Evolutionary conservation across 257 asterid species (phyloP).

Genomic region (Rubia yunnanensis): DNA sequence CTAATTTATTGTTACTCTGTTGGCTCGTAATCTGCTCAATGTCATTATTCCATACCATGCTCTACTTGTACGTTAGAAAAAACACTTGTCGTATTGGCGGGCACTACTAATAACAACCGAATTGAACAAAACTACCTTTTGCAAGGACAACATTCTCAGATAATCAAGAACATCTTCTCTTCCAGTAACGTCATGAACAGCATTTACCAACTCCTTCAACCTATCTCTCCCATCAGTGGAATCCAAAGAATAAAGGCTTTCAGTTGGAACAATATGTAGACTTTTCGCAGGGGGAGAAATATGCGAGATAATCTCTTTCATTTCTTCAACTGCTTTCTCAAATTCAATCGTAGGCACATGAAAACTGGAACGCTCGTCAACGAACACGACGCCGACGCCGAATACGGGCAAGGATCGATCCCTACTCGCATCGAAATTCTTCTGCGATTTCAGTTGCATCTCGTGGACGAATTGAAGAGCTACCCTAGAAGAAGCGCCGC

Average conservation of each 20-base stretch:
- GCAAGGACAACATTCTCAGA: conserved; percentile 53
- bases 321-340: conserved; percentile 40
- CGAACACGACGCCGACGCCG: conserved; percentile 77
- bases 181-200: conserved; percentile 62
- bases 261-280: conserved; percentile 49
- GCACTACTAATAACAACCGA: conserved; percentile 9
- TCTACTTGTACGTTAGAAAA: too few relatives aligned
- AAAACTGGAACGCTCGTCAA: conserved; percentile 46
- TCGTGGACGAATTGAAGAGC: conserved; percentile 89
- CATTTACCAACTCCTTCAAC: conserved; percentile 36
- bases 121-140: conserved; percentile 45
- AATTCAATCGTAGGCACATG: conserved; percentile 26
- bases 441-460: conserved; percentile 77
- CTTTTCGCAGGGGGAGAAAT: conserved; percentile 61
- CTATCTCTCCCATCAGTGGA: conserved; percentile 34
- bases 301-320: conserved; percentile 43
- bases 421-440: conserved; percentile 75
- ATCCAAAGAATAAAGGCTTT: conserved; percentile 41
- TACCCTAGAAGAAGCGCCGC: conserved; percentile 90
- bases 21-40: too few relatives aligned
- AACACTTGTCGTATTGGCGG: conserved; percentile 9
- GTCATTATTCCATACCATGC: too few relatives aligned
- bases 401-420: conserved; percentile 75
- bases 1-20: too few relatives aligned
- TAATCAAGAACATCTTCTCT: conserved; percentile 61